These are phyloP conservation scores for Solanum piurae DNA, from an alignment of 257 asterid genomes.

Conservation along the genomic window DNA sequence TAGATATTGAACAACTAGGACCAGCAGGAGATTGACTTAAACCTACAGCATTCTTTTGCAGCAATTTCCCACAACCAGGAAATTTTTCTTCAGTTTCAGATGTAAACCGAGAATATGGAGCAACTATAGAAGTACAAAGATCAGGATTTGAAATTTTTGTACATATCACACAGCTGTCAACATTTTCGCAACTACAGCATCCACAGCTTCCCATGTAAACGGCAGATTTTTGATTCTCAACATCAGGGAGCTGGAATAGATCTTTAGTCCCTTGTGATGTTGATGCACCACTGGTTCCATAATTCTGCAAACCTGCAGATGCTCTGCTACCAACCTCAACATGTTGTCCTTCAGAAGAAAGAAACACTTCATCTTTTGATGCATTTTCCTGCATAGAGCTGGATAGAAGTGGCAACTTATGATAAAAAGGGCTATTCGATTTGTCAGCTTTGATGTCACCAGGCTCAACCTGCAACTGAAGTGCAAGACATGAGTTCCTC, in stretches of 20 bases:
- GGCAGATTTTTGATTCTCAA: constrained; percentile 5
- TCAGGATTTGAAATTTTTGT: constrained; percentile 3
- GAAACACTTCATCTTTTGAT: not conserved
- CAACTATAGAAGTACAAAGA: constrained; percentile 16
- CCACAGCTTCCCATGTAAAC: constrained; percentile 9
- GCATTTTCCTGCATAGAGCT: constrained; percentile 11
- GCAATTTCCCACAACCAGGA: constrained; percentile 8
- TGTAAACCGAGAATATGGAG: constrained; percentile 3
- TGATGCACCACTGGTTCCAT: not conserved
- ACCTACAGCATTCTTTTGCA: constrained; percentile 11
- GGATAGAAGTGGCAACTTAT: constrained; percentile 19
- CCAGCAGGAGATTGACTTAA: constrained; percentile 5
- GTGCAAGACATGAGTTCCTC: constrained; percentile 9
- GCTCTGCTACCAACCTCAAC: not conserved
- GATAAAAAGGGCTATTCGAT: constrained; percentile 10
- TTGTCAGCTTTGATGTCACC: constrained; percentile 11
- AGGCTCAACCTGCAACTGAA: constrained; percentile 14
- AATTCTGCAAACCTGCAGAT: constrained; percentile 1
- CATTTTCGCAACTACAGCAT: constrained; percentile 7
- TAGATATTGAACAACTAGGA: constrained; percentile 9
- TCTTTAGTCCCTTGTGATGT: not conserved
- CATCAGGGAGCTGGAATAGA: not conserved
- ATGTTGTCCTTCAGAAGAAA: constrained; percentile 5
- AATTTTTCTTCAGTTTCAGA: constrained; percentile 6
- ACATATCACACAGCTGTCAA: constrained; percentile 9